Conservation (phyloP, 345 rosid genomes). For the Luvunga scandens region DNA sequence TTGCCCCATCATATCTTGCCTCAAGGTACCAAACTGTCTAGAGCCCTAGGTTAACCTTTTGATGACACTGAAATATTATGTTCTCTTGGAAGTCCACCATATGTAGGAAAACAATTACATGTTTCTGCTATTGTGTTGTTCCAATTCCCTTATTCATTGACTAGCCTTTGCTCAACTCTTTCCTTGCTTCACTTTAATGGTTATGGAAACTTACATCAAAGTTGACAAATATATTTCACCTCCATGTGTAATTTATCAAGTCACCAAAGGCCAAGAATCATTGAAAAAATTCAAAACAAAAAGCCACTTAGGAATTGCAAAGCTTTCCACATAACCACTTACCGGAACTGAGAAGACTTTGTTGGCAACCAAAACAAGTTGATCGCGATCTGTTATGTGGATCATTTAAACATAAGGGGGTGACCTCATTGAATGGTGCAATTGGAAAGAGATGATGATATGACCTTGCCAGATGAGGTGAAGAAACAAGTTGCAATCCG, state of each 20-base stretch:
- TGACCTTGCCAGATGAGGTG: conserved; percentile 95
- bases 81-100: neutral
- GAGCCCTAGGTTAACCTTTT: neutral
- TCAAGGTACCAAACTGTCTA: neutral
- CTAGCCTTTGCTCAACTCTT: neutral
- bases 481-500: conserved; percentile 92
- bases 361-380: conserved; percentile 86
- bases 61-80: neutral
- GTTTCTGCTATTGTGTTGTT: neutral
- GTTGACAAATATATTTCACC: neutral
- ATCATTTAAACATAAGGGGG: conserved; percentile 34
- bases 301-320: neutral
- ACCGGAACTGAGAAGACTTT: conserved; percentile 63
- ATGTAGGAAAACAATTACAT: neutral
- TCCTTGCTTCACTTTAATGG: neutral
- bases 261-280: neutral
- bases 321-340: conserved; percentile 13
- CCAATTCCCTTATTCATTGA: neutral
- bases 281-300: neutral
- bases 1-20: no score
- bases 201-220: neutral
- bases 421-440: conserved; percentile 70
- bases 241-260: neutral
- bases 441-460: conserved; percentile 97
- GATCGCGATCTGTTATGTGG: conserved; percentile 31